Base-by-base conservation (phyloP, 495 filamentous ascomycete genomes). In the Friedmanniomyces simplex region DNA sequence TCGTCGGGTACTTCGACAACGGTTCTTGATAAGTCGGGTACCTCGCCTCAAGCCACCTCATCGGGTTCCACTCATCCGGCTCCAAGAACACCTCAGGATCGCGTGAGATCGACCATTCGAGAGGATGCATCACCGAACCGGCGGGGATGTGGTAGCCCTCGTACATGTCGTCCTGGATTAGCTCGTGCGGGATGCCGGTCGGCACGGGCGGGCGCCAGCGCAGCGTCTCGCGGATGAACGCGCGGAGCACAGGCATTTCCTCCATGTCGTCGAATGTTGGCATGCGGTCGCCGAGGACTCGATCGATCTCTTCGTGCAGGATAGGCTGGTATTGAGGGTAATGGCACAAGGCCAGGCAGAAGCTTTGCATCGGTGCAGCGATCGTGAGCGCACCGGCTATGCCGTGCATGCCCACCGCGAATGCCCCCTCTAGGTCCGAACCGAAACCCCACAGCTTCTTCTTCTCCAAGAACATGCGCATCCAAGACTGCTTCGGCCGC, bases 141-240 rank as follows among this genome's bases (percentile, higher is more conserved):
- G 68, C 72, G 0, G 79, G 78, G 52, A 83, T 81, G 62, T 71
- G 71, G 52, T 77, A 81, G 2, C 78, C 79, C 11, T 77, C 68
- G 39, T 79, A 82, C n/a, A 76, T 66, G 60, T 81, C 78, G 52
- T 81, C 76, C 42, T 78, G 65, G 1, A 74, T 76, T 13, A 74
- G 58, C 0, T 73, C 74, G 55, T 85, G 82, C 0, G 79, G 79
- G 20, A 71, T 68, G 37, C 79, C 78, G 68, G 52, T 74, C 71
- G 63, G 82, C 69, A 62, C 78, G 66, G 54, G 75, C 68, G 82
- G 81, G 11, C 79, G 69, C 82, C 82, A 84, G 50, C 82, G 72
- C 20, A 82, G 69, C n/a, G 75, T 73, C 66, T 85, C 82, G 62
- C 81, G 77, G 18, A 84, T 74, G 20, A 79, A 71, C 0, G 82